Percentiles rank a stretch among this genome's conserved stretches.
Evolutionary conservation across 2,329 filamentous ascomycete species (phyloP).

Genomic region (Fusarium pseudoanthophilum): DNA sequence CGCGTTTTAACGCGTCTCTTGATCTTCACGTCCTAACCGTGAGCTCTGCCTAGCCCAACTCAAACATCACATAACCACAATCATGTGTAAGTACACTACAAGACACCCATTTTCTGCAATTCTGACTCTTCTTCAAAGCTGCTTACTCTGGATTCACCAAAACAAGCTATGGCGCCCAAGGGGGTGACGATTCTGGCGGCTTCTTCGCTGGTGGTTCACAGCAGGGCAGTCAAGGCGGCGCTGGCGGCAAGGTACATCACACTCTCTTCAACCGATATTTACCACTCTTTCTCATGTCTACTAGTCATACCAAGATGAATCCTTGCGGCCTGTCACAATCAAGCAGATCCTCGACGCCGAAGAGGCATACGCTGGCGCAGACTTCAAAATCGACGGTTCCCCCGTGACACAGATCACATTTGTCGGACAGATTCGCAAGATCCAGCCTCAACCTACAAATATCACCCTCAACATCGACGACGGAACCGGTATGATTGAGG

Average conservation of each 20-base stretch:
- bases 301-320: slow-evolving; percentile 79
- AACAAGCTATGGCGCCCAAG: slow-evolving; percentile 62
- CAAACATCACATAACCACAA: slow-evolving; percentile 36
- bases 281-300: slow-evolving; percentile 10
- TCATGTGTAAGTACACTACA: slow-evolving; percentile 49
- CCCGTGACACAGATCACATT: slow-evolving; percentile 80
- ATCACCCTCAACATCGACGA: slow-evolving; percentile 94
- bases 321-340: slow-evolving; percentile 91
- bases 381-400: slow-evolving; percentile 84
- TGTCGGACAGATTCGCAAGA: slow-evolving; percentile 88
- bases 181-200: slow-evolving; percentile 70
- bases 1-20: slow-evolving; percentile 50
- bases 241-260: slow-evolving; percentile 56
- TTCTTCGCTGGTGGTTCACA: slow-evolving; percentile 71
- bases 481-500: slow-evolving; percentile 91
- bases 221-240: slow-evolving; percentile 62
- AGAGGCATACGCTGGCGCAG: slow-evolving; percentile 75
- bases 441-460: slow-evolving; percentile 89
- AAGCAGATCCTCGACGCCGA: slow-evolving; percentile 91
- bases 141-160: slow-evolving; percentile 62
- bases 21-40: slow-evolving; percentile 15
- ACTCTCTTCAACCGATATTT: background rate
- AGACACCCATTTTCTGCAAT: background rate
- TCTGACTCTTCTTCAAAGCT: slow-evolving; percentile 46
- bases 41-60: slow-evolving; percentile 29